Percentiles rank a stretch among this genome's conserved stretches.
Evolutionary conservation across 2,329 filamentous ascomycete species (phyloP).

Genomic region (Ramichloridium luteum): DNA sequence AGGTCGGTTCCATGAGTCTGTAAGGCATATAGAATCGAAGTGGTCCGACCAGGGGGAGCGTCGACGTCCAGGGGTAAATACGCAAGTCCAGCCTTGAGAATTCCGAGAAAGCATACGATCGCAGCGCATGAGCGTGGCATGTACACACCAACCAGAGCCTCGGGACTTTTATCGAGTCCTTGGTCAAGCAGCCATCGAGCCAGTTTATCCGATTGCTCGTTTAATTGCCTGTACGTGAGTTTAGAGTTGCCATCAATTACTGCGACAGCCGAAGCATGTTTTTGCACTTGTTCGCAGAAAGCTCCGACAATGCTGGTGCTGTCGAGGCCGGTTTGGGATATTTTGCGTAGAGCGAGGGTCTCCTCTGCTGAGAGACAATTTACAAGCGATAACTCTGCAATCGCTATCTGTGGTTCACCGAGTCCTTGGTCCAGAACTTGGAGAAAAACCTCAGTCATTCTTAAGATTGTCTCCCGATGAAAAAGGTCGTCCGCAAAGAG

Average conservation of each 20-base stretch:
- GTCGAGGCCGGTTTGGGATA: too few species aligned
- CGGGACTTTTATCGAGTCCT: constrained; percentile 2
- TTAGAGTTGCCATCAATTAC: constrained; percentile 2
- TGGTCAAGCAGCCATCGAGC: constrained; percentile 3
- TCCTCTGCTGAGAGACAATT: too few species aligned
- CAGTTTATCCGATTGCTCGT: constrained; percentile 2
- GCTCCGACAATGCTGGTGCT: constrained; percentile 1
- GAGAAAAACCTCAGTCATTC: too few species aligned
- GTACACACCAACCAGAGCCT: constrained; percentile 3
- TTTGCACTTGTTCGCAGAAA: constrained; percentile 2
- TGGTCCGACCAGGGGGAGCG: constrained; percentile 4
- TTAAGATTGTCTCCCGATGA: too few species aligned
- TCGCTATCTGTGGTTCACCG: too few species aligned
- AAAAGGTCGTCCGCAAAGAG: too few species aligned
- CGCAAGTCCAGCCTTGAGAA: constrained; percentile 4
- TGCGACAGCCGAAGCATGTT: constrained; percentile 1
- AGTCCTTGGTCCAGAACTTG: too few species aligned
- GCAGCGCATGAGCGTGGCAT: constrained; percentile 2
- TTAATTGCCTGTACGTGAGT: constrained; percentile 3
- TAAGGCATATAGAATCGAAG: too few species aligned
- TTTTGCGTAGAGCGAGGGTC: too few species aligned
- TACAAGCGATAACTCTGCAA: too few species aligned
- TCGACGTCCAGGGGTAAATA: constrained; percentile 6
- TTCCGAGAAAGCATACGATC: constrained; percentile 4
- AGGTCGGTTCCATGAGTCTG: too few species aligned